Conservation (phyloP, 2,329 filamentous ascomycete genomes). For the Chrysoporthe cubensis region DNA sequence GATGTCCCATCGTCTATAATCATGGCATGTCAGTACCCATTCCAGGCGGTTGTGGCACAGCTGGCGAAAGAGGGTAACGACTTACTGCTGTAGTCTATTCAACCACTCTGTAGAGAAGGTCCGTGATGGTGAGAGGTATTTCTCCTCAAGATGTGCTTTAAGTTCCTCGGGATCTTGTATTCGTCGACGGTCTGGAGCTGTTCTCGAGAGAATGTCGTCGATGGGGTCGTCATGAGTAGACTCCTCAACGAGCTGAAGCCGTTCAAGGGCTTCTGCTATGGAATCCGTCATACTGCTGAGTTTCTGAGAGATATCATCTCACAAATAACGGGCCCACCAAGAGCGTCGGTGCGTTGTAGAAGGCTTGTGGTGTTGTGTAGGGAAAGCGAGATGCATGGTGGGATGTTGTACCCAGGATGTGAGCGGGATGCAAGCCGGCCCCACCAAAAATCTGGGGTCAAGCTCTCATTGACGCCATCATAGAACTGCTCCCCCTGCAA, state of each 20-base stretch:
- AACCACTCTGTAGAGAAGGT: slow-evolving; percentile 86
- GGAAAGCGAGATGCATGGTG: neutral
- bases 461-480: slow-evolving; percentile 20
- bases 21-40: slow-evolving; percentile 14
- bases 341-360: neutral
- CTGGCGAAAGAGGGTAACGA: slow-evolving; percentile 13
- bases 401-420: neutral
- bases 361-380: neutral
- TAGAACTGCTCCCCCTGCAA: neutral
- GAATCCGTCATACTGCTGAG: slow-evolving; percentile 35
- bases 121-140: slow-evolving; percentile 78
- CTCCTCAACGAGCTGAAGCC: slow-evolving; percentile 49
- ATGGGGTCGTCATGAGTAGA: slow-evolving; percentile 45
- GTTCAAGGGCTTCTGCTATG: slow-evolving; percentile 54
- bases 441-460: slow-evolving; percentile 23
- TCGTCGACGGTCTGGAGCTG: slow-evolving; percentile 46
- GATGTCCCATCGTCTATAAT: slow-evolving; percentile 70
- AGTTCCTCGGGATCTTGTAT: slow-evolving; percentile 63
- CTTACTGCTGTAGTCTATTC: slow-evolving; percentile 79
- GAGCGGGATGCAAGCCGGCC: slow-evolving; percentile 22
- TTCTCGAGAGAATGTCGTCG: slow-evolving; percentile 60
- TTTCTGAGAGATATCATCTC: neutral
- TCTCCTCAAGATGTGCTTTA: slow-evolving; percentile 72
- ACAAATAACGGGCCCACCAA: neutral
- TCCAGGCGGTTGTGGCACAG: neutral